A percentile compares a stretch with the other conserved stretches of the same genome.
Evolutionary conservation across 257 asterid genomes (phyloP).

Genomic region (Linderniella brevidens): DNA sequence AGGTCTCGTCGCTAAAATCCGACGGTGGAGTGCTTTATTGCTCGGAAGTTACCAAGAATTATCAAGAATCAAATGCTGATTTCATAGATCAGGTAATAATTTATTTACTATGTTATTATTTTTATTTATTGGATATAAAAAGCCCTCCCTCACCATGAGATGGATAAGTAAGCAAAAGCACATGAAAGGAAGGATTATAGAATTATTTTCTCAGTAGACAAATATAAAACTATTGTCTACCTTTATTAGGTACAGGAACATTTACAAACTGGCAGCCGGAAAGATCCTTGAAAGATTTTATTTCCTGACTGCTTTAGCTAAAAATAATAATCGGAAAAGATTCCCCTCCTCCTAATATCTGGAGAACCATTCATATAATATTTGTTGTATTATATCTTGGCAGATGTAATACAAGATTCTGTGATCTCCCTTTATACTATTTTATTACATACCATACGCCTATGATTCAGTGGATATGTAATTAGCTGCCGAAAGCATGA

Average conservation of each 20-base stretch:
- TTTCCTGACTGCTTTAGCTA: no score
- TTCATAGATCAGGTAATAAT: slow-evolving; percentile 30
- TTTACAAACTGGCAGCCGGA: no score
- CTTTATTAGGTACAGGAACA: no score
- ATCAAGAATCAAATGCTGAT: slow-evolving; percentile 20
- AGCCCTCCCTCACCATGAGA: background rate
- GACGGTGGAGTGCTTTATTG: slow-evolving; percentile 54
- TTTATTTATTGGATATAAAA: background rate
- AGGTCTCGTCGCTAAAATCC: slow-evolving; percentile 36
- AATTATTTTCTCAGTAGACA: no score
- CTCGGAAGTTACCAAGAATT: slow-evolving; percentile 57
- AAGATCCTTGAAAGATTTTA: no score
- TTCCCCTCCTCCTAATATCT: no score
- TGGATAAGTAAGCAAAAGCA: slow-evolving; percentile 8
- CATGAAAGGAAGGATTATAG: slow-evolving; percentile 1
- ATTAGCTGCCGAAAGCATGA: slow-evolving; percentile 12
- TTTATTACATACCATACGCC: slow-evolving; percentile 3
- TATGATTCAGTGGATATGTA: background rate
- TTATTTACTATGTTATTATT: background rate
- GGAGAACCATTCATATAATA: no score
- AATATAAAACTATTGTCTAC: no score
- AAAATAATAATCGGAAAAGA: no score
- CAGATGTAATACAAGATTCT: slow-evolving; percentile 13
- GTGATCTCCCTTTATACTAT: slow-evolving; percentile 9
- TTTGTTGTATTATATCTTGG: no score